Base-by-base conservation (phyloP, 371 early-diverging fungal species). In the Actinomortierella ambigua region DNA sequence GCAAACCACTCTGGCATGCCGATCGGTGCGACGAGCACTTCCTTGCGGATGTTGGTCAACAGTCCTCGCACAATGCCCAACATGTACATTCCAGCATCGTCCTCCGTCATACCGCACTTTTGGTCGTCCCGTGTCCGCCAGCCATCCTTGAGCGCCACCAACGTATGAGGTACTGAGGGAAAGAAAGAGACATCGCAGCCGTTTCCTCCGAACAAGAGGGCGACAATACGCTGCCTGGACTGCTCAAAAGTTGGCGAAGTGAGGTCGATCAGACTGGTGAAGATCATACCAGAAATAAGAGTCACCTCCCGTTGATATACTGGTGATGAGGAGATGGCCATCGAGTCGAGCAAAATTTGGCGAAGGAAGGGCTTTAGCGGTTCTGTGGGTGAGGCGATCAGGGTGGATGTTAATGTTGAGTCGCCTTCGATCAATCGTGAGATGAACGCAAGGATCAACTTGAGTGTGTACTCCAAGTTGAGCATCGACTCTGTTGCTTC, bases 21-120 rank as follows among this genome's bases (percentile, higher is more conserved):
- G 34, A 78, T 66, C 9, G 62, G 71, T 41, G 73, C 57, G 18
- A 83, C 70, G 2, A 81, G 63, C 0, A 84, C 79, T 7, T 83
- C 79, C 44, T 79, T 77, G 18, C 81, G 70, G 11, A 84, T 68
- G 50, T 80, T 82, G 13, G 87, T 84, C 14, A 84, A 76, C 40
- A 85, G 44, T 28, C 87, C 87, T 40, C 84, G 76, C 6, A 87
- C 79, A 5, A 84, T 65, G 26, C 79, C 80, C 4, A 87, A 50
- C 81, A 87, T 82, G 47, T 73, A 73, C 63, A 73, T 67, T 29
- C 75, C 75, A 11, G 68, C 68, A 42, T 73, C 75, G 18, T 73
- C 75, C 49, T 67, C 68, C 22, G 63, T 63, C 20, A 63, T 63
- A 2, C 61, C 63, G 23, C 63, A 63, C 23, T 73, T 73, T 27